Evolutionary conservation across 768 basidiomycete species (phyloP), one percentile per base, ranked within the genome.

Genomic region (Mycena floridula): DNA sequence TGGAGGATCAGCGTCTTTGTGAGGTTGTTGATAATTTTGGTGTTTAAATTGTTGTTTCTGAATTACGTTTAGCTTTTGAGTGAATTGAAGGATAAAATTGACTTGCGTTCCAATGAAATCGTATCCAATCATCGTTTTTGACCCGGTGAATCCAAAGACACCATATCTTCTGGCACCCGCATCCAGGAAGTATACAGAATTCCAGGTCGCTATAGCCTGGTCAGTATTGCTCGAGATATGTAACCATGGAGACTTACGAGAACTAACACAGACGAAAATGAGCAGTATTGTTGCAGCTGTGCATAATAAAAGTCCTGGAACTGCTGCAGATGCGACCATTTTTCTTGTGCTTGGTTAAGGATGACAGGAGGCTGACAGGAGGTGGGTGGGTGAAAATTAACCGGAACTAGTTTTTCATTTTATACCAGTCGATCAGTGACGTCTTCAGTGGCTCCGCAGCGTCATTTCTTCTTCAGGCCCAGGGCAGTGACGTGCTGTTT

Each of bases 201-300:
- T 56, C 89, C 88, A 91, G 52, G 81, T 85, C 38, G 89, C 87
- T n/a, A n/a, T n/a, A n/a, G n/a, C n/a, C n/a, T n/a, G n/a, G n/a
- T n/a, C n/a, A n/a, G n/a, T n/a, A n/a, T n/a, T n/a, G n/a, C n/a
- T n/a, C n/a, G n/a, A n/a, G n/a, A n/a, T n/a, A n/a, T n/a, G n/a
- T n/a, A n/a, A n/a, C n/a, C n/a, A n/a, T n/a, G n/a, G n/a, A n/a
- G n/a, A n/a, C n/a, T n/a, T n/a, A n/a, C n/a, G n/a, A 40, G 75
- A 63, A 13, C 85, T 82, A 18, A 89, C 77, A 23, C 79, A 87
- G 3, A 78, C 86, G 52, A 86, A 77, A 51, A 84, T 64, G 32
- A 89, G 77, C 21, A 87, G 69, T 6, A 79, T 75, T 59, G 77
- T 79, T 0, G 85, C 89, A 9, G 76, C 73, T 55, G 88, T 82